Conservation (phyloP, 75 land plant species). For the Sequoiadendron giganteum region DNA sequence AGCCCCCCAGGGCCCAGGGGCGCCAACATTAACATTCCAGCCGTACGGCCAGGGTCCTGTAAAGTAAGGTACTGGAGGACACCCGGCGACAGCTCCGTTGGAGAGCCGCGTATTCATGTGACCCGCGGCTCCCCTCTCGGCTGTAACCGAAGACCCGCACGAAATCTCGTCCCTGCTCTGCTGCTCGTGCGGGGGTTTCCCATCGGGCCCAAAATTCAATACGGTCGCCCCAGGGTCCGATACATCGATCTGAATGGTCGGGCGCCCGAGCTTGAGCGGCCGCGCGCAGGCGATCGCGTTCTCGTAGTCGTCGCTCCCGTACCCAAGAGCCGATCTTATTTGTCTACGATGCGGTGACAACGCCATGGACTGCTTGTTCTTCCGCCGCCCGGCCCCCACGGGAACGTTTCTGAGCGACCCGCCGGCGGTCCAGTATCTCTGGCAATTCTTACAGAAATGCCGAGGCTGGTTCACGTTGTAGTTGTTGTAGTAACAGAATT, state of each 20-base stretch:
- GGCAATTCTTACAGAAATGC: slow-evolving; percentile 76
- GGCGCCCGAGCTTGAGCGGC: not conserved
- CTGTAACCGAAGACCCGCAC: slow-evolving; percentile 21
- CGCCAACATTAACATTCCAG: slow-evolving; percentile 22
- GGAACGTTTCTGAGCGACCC: slow-evolving; percentile 75
- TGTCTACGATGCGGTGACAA: slow-evolving; percentile 14
- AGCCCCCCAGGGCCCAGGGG: slow-evolving; percentile 27
- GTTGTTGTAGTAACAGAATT: slow-evolving; percentile 66
- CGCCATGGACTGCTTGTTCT: slow-evolving; percentile 37
- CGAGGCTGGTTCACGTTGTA: slow-evolving; percentile 73
- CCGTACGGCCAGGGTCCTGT: slow-evolving; percentile 37
- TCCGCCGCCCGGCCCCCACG: slow-evolving; percentile 76
- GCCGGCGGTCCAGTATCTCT: slow-evolving; percentile 81
- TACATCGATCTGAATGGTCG: not conserved
- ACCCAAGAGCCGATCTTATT: not conserved
- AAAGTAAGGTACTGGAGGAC: slow-evolving; percentile 15
- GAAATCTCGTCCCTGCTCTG: slow-evolving; percentile 20
- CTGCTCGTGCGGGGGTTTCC: slow-evolving; percentile 4
- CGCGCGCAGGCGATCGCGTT: not conserved
- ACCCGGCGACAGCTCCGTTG: not conserved
- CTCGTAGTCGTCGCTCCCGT: not conserved
- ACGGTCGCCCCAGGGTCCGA: slow-evolving; percentile 14
- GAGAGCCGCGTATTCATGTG: not conserved
- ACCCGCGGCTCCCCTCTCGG: slow-evolving; percentile 13
- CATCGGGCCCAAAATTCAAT: slow-evolving; percentile 38